Percentiles rank a stretch among this genome's conserved stretches.
Conservation (phyloP, 768 basidiomycete genomes). For the Lepiota venenata region DNA sequence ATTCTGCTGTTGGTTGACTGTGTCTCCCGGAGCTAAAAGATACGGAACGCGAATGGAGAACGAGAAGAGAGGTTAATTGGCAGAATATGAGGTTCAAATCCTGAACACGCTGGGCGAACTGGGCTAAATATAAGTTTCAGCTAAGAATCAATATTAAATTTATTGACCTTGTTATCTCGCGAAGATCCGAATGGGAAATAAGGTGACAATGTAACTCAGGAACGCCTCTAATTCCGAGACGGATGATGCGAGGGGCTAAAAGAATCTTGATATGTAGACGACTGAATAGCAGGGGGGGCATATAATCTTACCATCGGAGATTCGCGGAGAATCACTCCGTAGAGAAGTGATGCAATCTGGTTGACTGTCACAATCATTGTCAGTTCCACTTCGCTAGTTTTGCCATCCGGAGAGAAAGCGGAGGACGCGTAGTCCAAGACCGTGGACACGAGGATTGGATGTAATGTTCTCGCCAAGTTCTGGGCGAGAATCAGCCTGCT, state of each 20-base stretch:
- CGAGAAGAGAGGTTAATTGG: conserved; percentile 65
- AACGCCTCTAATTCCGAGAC: conserved; percentile 53
- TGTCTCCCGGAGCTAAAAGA: conserved; percentile 18
- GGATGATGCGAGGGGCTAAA: conserved; percentile 19
- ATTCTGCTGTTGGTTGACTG: conserved; percentile 17
- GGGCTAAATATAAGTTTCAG: conserved; percentile 8
- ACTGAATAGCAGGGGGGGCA: background rate
- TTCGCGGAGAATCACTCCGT: conserved; percentile 50
- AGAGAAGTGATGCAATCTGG: conserved; percentile 57
- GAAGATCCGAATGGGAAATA: conserved; percentile 78
- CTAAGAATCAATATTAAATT: background rate
- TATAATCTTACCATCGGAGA: conserved; percentile 31
- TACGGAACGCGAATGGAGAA: conserved; percentile 33
- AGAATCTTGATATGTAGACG: background rate
- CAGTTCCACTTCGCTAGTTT: conserved; percentile 55
- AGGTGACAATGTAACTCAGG: conserved; percentile 68
- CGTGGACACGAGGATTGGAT: conserved; percentile 75
- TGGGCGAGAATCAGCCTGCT: conserved; percentile 21
- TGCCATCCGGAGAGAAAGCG: conserved; percentile 70
- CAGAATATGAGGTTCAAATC: conserved; percentile 76
- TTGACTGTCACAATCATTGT: conserved; percentile 56
- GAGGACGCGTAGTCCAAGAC: conserved; percentile 86
- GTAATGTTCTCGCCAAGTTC: conserved; percentile 72
- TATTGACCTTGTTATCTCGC: conserved; percentile 57
- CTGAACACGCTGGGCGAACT: conserved; percentile 68